These are phyloP conservation scores for Acanthamoeba royreba DNA, from an alignment of 208 protist species.

Conservation along the genomic window DNA sequence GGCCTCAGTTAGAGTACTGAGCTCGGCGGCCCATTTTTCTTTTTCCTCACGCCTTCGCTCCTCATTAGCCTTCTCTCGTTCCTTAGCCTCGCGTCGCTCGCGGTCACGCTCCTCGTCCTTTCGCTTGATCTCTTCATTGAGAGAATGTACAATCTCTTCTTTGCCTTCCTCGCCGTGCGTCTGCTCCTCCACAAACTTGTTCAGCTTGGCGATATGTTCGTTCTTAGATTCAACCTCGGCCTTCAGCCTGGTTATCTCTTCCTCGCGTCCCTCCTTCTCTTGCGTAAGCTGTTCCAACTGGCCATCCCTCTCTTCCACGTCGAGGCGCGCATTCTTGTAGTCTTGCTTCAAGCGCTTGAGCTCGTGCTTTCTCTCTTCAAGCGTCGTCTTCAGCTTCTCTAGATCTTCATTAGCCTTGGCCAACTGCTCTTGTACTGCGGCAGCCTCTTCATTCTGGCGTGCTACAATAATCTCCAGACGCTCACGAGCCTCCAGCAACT, in stretches of 20 bases:
- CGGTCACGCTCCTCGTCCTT: not conserved
- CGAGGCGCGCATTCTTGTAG: not conserved
- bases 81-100: not conserved
- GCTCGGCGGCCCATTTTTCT: not conserved
- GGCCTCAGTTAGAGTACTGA: not conserved
- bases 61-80: not conserved
- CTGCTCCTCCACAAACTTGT: not conserved
- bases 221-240: not conserved
- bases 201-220: not conserved
- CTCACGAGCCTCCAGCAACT: not conserved
- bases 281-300: not conserved
- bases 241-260: not conserved
- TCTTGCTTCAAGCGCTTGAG: not conserved
- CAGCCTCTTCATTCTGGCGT: too few species aligned
- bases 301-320: not conserved
- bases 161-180: not conserved
- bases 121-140: not conserved
- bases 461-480: not conserved
- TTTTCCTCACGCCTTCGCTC: not conserved
- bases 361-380: not conserved
- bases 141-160: not conserved
- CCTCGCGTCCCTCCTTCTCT: not conserved
- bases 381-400: not conserved
- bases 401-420: not conserved
- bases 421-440: not conserved